These are phyloP conservation scores for Ophiocordyceps australis DNA, from an alignment of 2,329 filamentous ascomycete species.

Conservation along the genomic window DNA sequence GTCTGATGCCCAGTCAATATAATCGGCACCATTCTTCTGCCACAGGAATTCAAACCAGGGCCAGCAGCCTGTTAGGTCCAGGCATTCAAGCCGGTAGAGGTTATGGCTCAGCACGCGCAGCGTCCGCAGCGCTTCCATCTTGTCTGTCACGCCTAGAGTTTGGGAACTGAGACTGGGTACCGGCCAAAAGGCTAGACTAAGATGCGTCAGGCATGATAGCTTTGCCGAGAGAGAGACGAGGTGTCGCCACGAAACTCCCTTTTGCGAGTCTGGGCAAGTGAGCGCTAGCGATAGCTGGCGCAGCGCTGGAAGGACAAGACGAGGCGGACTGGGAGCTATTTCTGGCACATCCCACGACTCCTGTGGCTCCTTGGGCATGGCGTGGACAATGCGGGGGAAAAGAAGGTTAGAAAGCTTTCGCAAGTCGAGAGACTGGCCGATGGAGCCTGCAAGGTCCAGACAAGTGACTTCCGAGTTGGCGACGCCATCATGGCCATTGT, in stretches of 20 bases:
- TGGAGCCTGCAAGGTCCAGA: conserved; percentile 33
- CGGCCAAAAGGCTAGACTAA: conserved; percentile 45
- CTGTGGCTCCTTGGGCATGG: conserved; percentile 12
- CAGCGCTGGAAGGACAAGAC: conserved; percentile 31
- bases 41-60: conserved; percentile 34
- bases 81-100: conserved; percentile 39
- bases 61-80: conserved; percentile 41
- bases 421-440: conserved; percentile 30
- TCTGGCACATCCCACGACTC: conserved; percentile 35
- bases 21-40: conserved; percentile 21
- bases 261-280: conserved; percentile 12
- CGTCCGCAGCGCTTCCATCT: conserved; percentile 37
- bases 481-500: conserved; percentile 7
- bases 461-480: conserved; percentile 21
- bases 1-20: conserved; percentile 32
- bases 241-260: conserved; percentile 36
- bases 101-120: conserved; percentile 33
- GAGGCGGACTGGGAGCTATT: conserved; percentile 11
- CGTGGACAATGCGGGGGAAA: conserved; percentile 16
- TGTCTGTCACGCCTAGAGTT: conserved; percentile 35
- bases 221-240: conserved; percentile 34
- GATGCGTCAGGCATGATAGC: conserved; percentile 35
- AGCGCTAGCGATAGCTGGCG: conserved; percentile 42
- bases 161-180: conserved; percentile 38
- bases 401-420: conserved; percentile 33